These are phyloP conservation scores for Schwanniomyces pseudopolymorphus DNA, from an alignment of 805 yeast species.

Conservation along the genomic window DNA sequence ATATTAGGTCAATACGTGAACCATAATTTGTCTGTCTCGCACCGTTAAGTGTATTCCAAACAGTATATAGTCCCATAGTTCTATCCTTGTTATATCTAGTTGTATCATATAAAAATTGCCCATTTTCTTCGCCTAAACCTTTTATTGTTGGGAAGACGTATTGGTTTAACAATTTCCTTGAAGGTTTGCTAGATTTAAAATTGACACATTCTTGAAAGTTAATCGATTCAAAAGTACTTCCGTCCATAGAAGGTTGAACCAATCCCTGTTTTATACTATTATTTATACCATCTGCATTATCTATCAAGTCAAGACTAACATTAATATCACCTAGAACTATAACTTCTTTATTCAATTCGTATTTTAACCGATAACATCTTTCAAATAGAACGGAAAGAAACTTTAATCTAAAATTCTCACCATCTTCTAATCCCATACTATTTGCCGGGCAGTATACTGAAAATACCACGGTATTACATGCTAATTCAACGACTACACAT, in stretches of 20 bases:
- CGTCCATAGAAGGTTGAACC: conserved; percentile 19
- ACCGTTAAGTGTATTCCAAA: conserved; percentile 83
- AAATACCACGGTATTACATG: conserved; percentile 58
- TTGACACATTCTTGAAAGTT: conserved; percentile 28
- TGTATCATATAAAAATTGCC: conserved; percentile 52
- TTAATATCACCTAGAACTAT: conserved; percentile 88
- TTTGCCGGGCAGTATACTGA: conserved; percentile 90
- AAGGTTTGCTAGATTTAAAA: conserved; percentile 32
- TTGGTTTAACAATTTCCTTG: conserved; percentile 28
- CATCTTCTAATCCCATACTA: conserved; percentile 68
- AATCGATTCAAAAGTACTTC: conserved; percentile 21
- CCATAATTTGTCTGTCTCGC: conserved; percentile 83
- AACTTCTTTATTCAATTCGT: conserved; percentile 58
- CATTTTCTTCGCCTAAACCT: neutral
- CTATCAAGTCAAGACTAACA: conserved; percentile 75
- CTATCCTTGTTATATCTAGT: conserved; percentile 58
- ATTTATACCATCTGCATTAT: conserved; percentile 70
- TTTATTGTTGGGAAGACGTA: conserved; percentile 22
- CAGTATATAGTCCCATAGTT: conserved; percentile 71
- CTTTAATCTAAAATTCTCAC: conserved; percentile 53
- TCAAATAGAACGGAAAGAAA: conserved; percentile 61
- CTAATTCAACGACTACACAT: conserved; percentile 70
- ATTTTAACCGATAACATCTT: conserved; percentile 57
- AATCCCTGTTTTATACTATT: conserved; percentile 39
- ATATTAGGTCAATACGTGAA: conserved; percentile 79